Evolutionary conservation across 1,284 basidiomycete genomes (phyloP).

Genomic region (Sporisorium sorghi): DNA sequence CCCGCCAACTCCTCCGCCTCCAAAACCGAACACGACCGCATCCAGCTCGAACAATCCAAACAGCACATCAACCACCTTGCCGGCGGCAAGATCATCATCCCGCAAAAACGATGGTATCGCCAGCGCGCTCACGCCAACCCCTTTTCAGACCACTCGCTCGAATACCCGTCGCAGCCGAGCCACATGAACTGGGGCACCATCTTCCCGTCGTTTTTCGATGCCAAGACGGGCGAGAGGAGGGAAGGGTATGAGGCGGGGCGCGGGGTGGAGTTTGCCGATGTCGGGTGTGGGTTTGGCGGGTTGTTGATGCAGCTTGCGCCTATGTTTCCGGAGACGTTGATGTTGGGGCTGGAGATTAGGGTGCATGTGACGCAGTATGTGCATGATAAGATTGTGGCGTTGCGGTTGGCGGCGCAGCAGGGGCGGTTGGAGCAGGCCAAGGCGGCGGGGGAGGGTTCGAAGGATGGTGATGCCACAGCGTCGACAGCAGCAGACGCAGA

Average conservation of each 20-base stretch:
- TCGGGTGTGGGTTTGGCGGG: conserved; percentile 98
- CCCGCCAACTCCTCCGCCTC: conserved; percentile 20
- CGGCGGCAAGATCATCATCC: conserved; percentile 57
- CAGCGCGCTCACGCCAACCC: conserved; percentile 98
- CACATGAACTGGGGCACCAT: conserved; percentile 86
- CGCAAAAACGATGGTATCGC: conserved; percentile 92
- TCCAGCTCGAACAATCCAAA: conserved; percentile 44
- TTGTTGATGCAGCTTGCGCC: conserved; percentile 90
- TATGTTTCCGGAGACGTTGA: conserved; percentile 88
- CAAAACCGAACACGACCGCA: conserved; percentile 40
- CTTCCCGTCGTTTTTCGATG: conserved; percentile 79
- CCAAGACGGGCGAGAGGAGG: conserved; percentile 14
- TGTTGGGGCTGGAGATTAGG: conserved; percentile 98
- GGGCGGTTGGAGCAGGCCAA: conserved; percentile 27
- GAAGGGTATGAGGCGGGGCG: conserved; percentile 66
- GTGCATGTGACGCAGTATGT: conserved; percentile 97
- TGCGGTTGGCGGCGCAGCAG: conserved; percentile 74
- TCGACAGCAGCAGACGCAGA: not conserved
- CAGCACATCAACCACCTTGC: conserved; percentile 56
- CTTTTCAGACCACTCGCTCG: conserved; percentile 92
- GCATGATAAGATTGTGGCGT: conserved; percentile 88
- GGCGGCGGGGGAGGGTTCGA: not conserved
- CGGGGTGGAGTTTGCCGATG: conserved; percentile 90
- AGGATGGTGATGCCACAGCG: not conserved
- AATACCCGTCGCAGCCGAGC: conserved; percentile 85